Conservation (phyloP, 2,329 filamentous ascomycete genomes). For the Diaporthe eres region DNA sequence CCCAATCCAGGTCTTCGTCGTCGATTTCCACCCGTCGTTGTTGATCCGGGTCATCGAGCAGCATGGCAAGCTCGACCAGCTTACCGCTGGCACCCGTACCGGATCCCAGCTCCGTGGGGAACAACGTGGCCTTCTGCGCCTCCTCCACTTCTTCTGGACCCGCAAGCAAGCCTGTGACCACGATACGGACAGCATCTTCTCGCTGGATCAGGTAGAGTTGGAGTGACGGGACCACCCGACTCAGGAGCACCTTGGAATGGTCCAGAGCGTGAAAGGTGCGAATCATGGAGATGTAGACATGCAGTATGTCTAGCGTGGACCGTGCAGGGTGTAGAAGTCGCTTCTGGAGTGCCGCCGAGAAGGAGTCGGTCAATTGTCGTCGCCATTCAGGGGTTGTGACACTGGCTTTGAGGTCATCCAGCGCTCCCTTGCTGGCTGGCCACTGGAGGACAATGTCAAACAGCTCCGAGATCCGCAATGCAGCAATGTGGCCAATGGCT, state of each 20-base stretch:
- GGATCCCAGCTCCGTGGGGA: not conserved
- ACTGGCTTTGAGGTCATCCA: slow-evolving; percentile 81
- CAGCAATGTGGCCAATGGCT: slow-evolving; percentile 76
- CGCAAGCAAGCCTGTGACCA: slow-evolving; percentile 80
- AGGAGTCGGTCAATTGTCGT: slow-evolving; percentile 77
- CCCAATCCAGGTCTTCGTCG: slow-evolving; percentile 85
- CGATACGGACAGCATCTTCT: slow-evolving; percentile 83
- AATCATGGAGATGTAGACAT: slow-evolving; percentile 85
- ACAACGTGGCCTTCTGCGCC: slow-evolving; percentile 41
- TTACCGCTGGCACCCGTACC: slow-evolving; percentile 52
- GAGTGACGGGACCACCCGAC: slow-evolving; percentile 80
- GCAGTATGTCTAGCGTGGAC: slow-evolving; percentile 81
- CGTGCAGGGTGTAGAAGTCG: slow-evolving; percentile 81
- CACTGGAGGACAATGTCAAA: slow-evolving; percentile 85
- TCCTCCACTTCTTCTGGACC: slow-evolving; percentile 65
- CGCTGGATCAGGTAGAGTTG: slow-evolving; percentile 81
- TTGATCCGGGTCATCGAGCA: slow-evolving; percentile 74
- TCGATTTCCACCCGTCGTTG: slow-evolving; percentile 66
- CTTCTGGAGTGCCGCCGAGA: slow-evolving; percentile 74
- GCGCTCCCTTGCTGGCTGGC: slow-evolving; percentile 78
- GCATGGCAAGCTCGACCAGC: slow-evolving; percentile 76
- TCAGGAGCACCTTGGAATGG: slow-evolving; percentile 81
- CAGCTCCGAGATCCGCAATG: slow-evolving; percentile 77
- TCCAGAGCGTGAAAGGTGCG: slow-evolving; percentile 82
- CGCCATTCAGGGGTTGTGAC: slow-evolving; percentile 78